Base-by-base conservation (phyloP, 1,284 basidiomycete species). In the Ustilago curta region DNA sequence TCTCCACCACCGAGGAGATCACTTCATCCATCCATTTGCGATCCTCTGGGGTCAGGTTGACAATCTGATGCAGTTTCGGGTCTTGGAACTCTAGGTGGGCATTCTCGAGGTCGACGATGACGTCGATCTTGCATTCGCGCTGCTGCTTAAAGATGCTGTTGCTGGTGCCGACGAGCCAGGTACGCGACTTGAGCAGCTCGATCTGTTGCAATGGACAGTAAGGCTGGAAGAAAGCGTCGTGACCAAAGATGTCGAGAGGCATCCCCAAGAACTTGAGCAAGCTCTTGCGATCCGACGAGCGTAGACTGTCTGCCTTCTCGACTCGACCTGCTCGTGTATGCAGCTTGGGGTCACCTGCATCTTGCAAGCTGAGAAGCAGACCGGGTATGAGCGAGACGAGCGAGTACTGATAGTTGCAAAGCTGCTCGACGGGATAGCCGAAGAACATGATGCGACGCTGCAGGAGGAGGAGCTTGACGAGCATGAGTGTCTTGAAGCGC, bases 321-420 rank as follows among this genome's bases (percentile, higher is more conserved):
- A 58, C 51, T 18, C 53, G 45, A 44, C 50, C 54, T 5, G 56
- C 59, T 8, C 70, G 61, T 9, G 62, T 55, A 45, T 93, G 91
- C 8, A 98, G 88, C 2, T 90, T 89, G 0, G 97, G 95, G 3
- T 92, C 92, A n/a, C 95, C 96, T 59, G 91, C 92, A 81, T 99
- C 96, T 58, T 94, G 91, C 42, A 99, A 87, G 8, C 90, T 91
- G 85, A 97, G 92, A 27, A 99, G 87, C 5, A 99, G 88, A 93
- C 68, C 64, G 50, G 48, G 84, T 70, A 86, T 77, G 14, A 87
- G 79, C 0, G 85, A 85, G 29, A 87, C 89, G 27, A 99, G 88
- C 1, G 94, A 96, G 85, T 99, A 99, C 85, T 99, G 97, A 81
- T 94, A 97, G 27, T 95, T 97, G 87, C 96, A 98, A 32, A 99